These are phyloP conservation scores for Pseudocercospora vitis DNA, from an alignment of 2,329 filamentous ascomycete genomes.

Conservation along the genomic window DNA sequence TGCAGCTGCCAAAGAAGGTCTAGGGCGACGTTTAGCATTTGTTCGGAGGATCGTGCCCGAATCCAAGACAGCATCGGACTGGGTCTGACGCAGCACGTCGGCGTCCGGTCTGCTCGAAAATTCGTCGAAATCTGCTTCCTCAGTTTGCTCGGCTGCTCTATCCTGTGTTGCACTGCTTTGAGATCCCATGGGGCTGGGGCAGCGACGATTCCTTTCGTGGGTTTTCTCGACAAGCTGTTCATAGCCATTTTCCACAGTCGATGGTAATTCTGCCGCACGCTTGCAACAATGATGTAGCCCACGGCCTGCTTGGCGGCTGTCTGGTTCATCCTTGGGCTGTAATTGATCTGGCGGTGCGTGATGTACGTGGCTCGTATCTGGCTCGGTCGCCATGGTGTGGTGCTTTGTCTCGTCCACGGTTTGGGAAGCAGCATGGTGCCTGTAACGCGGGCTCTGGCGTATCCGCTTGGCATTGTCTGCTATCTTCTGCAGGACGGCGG, in stretches of 20 bases:
- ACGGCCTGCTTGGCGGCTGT: not conserved
- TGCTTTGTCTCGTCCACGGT: not conserved
- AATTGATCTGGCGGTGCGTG: not conserved
- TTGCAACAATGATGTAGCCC: not conserved
- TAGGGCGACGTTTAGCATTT: not conserved
- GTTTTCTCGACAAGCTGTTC: slow-evolving; percentile 17
- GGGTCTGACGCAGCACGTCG: not conserved
- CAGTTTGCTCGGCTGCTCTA: not conserved
- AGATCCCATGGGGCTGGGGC: too few species aligned
- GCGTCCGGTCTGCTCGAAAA: too few species aligned
- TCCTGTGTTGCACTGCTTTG: not conserved
- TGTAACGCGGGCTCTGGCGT: slow-evolving; percentile 34
- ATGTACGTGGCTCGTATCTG: not conserved
- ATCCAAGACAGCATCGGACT: not conserved
- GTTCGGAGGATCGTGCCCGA: not conserved
- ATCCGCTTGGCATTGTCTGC: slow-evolving; percentile 39
- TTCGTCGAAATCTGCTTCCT: too few species aligned
- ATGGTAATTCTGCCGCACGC: slow-evolving; percentile 29
- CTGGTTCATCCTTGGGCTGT: not conserved
- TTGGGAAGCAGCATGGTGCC: not conserved
- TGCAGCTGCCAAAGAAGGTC: too few species aligned
- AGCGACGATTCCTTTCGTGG: not conserved
- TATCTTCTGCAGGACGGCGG: slow-evolving; percentile 36
- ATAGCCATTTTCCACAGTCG: slow-evolving; percentile 33
- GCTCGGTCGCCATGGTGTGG: not conserved